Base-by-base conservation (phyloP, 176 grass and related monocot genomes). In the Carex parvula region DNA sequence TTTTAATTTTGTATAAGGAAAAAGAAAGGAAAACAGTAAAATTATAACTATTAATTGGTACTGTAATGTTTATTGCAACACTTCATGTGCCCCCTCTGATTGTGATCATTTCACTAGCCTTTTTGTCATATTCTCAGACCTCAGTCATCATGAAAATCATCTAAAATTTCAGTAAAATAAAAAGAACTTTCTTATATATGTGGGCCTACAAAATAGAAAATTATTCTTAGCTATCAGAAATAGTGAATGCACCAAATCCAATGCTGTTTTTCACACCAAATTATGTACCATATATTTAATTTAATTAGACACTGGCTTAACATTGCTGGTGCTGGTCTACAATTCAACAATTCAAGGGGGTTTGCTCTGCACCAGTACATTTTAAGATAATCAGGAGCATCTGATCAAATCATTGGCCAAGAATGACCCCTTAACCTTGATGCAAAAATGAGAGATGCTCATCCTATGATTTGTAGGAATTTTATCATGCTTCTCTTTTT, bases 141-240 rank as follows among this genome's bases (percentile, higher is more conserved):
- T 46, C 60, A 83, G 80, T 39, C 9, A 82, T 82, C 33, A 81
- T 80, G 78, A 16, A 48, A 6, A 11, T 81, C 60, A 81, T 81
- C 56, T 37, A 35, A 18, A 39, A n/a, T 75, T 22, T 69, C 41
- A 18, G 16, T 44, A 42, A 66, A 66, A 46, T 64, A 15, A 65
- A 39, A 5, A 39, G 10, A 48, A 55, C 11, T 54, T 76, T 29
- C 22, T 53, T 55, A 54, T 26, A 26, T 26, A 26, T 76, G 48
- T 55, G 72, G 54, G 21, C 72, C 72, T 54, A 55, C 48, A 55
- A 53, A 54, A 26, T 76, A 13, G 4, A 76, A 76, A 53, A 48
- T 50, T 44, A 74, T 76, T 22, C 1, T 16, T 54, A 30, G 5
- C 22, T 76, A 4, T 76, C 3, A 55, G 8, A 76, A 76, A 16